phyloP scores from a whole-genome alignment of 306 rosid species.

The Cucumis sativus region DNA sequence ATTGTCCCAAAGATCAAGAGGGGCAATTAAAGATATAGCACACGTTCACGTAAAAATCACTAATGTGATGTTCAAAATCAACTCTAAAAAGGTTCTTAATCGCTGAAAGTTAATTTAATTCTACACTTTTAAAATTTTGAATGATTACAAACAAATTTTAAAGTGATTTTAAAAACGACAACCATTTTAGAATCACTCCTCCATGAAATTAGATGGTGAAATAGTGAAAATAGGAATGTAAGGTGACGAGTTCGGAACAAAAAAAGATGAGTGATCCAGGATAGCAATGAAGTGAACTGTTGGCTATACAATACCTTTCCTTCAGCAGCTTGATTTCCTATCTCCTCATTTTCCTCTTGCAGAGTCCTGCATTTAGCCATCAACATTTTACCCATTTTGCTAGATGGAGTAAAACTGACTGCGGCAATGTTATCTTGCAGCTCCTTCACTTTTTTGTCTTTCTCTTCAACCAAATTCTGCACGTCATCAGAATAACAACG shows the following conservation, averaged over 20 bases:
- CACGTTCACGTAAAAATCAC: too few species aligned
- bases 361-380: constrained; percentile 94
- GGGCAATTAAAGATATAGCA: too few species aligned
- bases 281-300: not conserved
- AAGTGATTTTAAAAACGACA: too few species aligned
- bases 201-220: not conserved
- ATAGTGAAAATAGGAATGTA: not conserved
- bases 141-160: too few species aligned
- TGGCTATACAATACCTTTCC: constrained; percentile 49
- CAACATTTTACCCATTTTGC: constrained; percentile 92
- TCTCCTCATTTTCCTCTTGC: constrained; percentile 97
- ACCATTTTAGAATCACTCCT: too few species aligned
- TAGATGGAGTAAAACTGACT: constrained; percentile 70
- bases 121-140: too few species aligned
- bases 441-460: constrained; percentile 79
- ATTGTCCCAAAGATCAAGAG: not conserved
- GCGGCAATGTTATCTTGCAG: constrained; percentile 81
- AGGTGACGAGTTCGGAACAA: not conserved
- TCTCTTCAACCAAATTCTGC: constrained; percentile 81
- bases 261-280: not conserved
- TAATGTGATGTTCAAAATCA: too few species aligned
- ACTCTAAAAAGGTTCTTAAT: too few species aligned
- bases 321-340: constrained; percentile 93
- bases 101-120: too few species aligned
- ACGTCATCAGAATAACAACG: not conserved